Base-by-base conservation (phyloP, 306 rosid genomes). In the Trifolium fragiferum region DNA sequence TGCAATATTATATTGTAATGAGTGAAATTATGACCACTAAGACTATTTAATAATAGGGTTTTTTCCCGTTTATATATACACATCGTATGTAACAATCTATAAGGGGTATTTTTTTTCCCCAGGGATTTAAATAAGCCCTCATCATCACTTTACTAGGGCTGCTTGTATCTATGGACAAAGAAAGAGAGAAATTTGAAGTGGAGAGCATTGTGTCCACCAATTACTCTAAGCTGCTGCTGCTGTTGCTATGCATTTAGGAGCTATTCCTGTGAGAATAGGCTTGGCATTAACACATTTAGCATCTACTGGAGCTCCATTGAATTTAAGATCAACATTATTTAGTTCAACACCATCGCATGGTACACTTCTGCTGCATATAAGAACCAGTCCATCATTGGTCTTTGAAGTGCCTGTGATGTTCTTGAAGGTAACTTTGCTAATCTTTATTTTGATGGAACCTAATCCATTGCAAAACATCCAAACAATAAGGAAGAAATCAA, bases 381-480 rank as follows among this genome's bases (percentile, higher is more conserved):
- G 73, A 38, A 44, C 30, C 25, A 89, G 76, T 8, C 84, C 89
- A 3, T 70, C 46, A 8, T 68, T 61, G 5, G 66, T 61, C 2
- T 49, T 3, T 8, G 85, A 53, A 7, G 82, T 85, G 0, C 87
- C 89, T 33, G 0, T 50, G 4, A 87, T 82, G 33, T 83, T 76
- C 75, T 68, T 85, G 82, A 85, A 83, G 66, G 68, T 82, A 23
- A 87, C 82, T 4, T 82, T 71, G 71, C 80, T 87, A 40, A 89
- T 75, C 83, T 79, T 86, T 12, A 87, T 64, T 32, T 78, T 2
- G 87, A 85, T 9, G 88, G 80, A 78, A 0, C 1, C 83, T 83
- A 13, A 1, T n/a, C 8, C 60, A 74, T 80, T 58, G 6, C 44
- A 78, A 35, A 50, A 2, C 38, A 43, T 27, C 6, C 16, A 76